A percentile compares a stretch with the other conserved stretches of the same genome.
Evolutionary conservation across 306 rosid genomes (phyloP).

Genomic region (Prosopis cineraria): DNA sequence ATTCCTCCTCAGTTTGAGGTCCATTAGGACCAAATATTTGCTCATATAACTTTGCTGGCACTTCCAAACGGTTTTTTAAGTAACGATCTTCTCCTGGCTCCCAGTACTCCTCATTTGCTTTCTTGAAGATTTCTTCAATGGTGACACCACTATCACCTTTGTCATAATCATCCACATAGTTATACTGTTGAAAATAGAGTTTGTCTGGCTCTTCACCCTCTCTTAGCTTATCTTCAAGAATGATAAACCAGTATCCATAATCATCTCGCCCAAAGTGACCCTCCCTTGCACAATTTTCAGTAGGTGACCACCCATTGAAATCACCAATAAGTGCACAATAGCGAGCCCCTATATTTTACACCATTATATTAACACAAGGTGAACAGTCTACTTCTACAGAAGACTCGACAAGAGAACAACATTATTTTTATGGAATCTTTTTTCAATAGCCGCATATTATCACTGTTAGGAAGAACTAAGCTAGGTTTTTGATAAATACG

Average conservation of each 20-base stretch:
- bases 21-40: conserved; percentile 97
- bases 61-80: conserved; percentile 70
- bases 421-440: background rate
- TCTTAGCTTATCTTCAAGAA: conserved; percentile 87
- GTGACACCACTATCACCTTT: conserved; percentile 94
- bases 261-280: conserved; percentile 92
- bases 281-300: conserved; percentile 89
- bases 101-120: conserved; percentile 87
- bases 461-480: conserved; percentile 22
- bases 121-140: conserved; percentile 77
- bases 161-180: conserved; percentile 86
- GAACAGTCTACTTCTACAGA: background rate
- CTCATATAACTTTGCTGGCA: conserved; percentile 86
- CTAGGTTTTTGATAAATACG: conserved; percentile 10
- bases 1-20: conserved; percentile 83
- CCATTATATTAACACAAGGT: conserved; percentile 27
- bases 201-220: conserved; percentile 87
- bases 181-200: conserved; percentile 91
- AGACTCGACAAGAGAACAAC: conserved; percentile 18
- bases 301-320: conserved; percentile 90
- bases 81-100: conserved; percentile 93
- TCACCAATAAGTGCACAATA: conserved; percentile 88
- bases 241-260: conserved; percentile 93
- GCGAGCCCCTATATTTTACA: conserved; percentile 74
- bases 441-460: conserved; percentile 13